Conservation (phyloP, 345 rosid species). For the Arabis alpina region DNA sequence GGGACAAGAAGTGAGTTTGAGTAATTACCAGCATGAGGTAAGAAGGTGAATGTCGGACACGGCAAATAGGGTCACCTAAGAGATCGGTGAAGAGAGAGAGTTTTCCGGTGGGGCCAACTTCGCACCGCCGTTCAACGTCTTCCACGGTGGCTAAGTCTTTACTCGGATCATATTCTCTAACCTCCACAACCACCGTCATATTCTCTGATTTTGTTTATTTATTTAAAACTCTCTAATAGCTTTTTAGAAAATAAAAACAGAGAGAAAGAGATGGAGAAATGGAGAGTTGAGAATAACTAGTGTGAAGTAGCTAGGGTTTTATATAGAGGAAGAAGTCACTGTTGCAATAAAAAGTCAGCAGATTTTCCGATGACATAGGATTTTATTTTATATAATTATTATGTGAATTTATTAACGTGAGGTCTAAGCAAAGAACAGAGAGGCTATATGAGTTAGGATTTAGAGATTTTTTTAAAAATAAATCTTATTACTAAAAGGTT, state of each 20-base stretch:
- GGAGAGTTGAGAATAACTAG: constrained; percentile 7
- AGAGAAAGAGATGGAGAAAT: constrained; percentile 1
- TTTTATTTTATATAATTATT: constrained; percentile 1
- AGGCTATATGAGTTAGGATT: background rate
- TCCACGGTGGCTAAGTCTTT: constrained; percentile 65
- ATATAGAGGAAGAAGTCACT: constrained; percentile 34
- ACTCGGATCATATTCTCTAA: constrained; percentile 70
- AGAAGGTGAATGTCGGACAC: constrained; percentile 97
- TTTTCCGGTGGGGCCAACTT: constrained; percentile 63
- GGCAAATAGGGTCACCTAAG: constrained; percentile 92
- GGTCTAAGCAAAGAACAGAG: constrained; percentile 31
- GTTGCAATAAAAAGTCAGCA: constrained; percentile 29
- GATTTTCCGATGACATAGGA: constrained; percentile 34
- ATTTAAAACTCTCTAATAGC: background rate
- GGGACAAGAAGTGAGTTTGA: background rate
- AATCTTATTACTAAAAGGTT: background rate
- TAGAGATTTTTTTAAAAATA: no score
- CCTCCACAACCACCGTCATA: constrained; percentile 47
- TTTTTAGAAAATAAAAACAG: background rate
- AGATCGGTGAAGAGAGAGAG: constrained; percentile 90
- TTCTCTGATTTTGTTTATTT: constrained; percentile 13
- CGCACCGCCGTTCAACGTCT: constrained; percentile 80
- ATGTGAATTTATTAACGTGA: constrained; percentile 23
- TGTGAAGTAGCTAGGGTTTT: constrained; percentile 39
- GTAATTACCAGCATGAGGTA: constrained; percentile 89